Conservation (phyloP, 192 early-diverging fungal species). For the Anaeromyces robustus region DNA sequence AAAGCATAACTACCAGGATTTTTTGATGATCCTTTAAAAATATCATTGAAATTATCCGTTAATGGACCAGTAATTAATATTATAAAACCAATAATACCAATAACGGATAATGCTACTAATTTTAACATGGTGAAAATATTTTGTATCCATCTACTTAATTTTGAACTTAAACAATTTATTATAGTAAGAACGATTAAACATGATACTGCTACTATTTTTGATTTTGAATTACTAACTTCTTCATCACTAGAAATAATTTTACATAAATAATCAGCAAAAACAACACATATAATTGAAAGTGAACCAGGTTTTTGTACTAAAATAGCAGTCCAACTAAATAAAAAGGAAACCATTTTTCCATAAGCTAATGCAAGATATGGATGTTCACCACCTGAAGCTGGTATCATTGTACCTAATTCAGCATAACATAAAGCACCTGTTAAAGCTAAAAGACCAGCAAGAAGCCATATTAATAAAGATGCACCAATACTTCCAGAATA, state of each 20-base stretch:
- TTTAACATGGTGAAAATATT: slow-evolving; percentile 25
- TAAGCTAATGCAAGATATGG: slow-evolving; percentile 66
- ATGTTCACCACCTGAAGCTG: slow-evolving; percentile 74
- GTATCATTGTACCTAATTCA: slow-evolving; percentile 77
- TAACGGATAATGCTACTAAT: slow-evolving; percentile 14
- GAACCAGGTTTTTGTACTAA: slow-evolving; percentile 47
- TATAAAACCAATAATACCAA: slow-evolving; percentile 16
- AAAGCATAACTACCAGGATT: slow-evolving; percentile 52
- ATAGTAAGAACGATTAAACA: slow-evolving; percentile 20
- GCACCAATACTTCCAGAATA: slow-evolving; percentile 48
- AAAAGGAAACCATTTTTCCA: slow-evolving; percentile 52
- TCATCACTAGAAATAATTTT: slow-evolving; percentile 31
- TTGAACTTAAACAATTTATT: slow-evolving; percentile 18
- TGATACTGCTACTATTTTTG: slow-evolving; percentile 24
- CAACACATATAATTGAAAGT: slow-evolving; percentile 58
- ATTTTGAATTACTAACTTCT: slow-evolving; percentile 6
- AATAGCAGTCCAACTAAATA: slow-evolving; percentile 57
- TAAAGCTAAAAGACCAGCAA: slow-evolving; percentile 58
- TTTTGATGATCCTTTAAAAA: slow-evolving; percentile 35
- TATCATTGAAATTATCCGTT: slow-evolving; percentile 11
- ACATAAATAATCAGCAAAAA: slow-evolving; percentile 61
- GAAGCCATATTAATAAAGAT: slow-evolving; percentile 58
- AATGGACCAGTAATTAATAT: background rate
- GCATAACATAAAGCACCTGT: slow-evolving; percentile 75
- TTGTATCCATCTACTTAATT: slow-evolving; percentile 17